Conservation (phyloP, 2,329 filamentous ascomycete genomes). For the Podosphaera xanthii region DNA sequence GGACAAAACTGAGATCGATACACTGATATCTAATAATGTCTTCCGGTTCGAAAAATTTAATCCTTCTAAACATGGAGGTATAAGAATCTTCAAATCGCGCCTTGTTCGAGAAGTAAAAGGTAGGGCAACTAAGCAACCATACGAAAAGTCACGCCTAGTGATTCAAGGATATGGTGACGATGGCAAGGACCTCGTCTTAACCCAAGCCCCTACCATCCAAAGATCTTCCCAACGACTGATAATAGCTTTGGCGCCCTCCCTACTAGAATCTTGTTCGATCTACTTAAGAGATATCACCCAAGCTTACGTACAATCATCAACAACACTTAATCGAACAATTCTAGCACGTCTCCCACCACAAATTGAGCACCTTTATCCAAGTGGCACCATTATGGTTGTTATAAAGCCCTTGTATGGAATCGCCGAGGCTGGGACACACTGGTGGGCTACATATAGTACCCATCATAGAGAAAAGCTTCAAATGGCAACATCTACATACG, state of each 20-base stretch:
- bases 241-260: neutral
- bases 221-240: slow-evolving; percentile 1
- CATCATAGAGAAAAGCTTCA: slow-evolving; percentile 1
- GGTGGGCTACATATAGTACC: slow-evolving; percentile 1
- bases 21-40: neutral
- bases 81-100: neutral
- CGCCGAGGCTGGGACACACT: slow-evolving; percentile 1
- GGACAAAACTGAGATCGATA: neutral
- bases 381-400: neutral
- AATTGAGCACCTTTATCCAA: neutral
- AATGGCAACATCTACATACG: slow-evolving; percentile 1
- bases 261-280: neutral
- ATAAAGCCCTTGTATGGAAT: slow-evolving; percentile 1
- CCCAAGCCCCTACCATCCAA: neutral
- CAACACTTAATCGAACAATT: neutral
- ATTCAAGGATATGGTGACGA: neutral
- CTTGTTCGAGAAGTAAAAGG: neutral
- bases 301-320: neutral
- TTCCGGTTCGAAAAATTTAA: neutral
- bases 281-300: slow-evolving; percentile 1
- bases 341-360: neutral
- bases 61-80: neutral
- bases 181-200: neutral
- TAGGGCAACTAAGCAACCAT: neutral
- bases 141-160: neutral